Base-by-base conservation (phyloP, 768 basidiomycete genomes). In the Trametes cingulata region DNA sequence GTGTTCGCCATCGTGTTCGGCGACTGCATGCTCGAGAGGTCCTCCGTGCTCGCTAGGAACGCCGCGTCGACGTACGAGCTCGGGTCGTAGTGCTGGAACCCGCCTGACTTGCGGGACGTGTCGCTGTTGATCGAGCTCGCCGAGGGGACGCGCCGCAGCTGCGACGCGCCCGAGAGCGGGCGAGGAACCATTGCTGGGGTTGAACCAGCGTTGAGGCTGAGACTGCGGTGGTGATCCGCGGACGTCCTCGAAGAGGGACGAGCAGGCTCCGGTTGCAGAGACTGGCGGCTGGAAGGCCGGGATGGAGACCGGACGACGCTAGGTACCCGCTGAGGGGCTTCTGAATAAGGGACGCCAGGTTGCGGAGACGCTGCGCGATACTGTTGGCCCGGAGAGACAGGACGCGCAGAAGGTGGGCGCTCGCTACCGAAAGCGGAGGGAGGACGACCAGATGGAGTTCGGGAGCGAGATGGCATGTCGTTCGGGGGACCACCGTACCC, bases 181-280 rank as follows among this genome's bases (percentile, higher is more conserved):
- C 66, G 67, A 6, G 55, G 40, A 15, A 62, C n/a, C 54, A 46
- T 54, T 14, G 62, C 63, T 13, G 70, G 72, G 9, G 72, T 73
- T 33, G 62, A 65, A 20, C 69, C 70, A 15, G 72, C 72, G 62
- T 70, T 63, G 46, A 71, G 35, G 63, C 71, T 71, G n/a, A 70
- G 56, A 62, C 66, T 69, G 22, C 68, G 68, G 20, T 64, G 54
- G 50, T 67, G 68, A 27, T 63, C 54, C 17, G 58, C 71, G 9
- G 68, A 66, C 17, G 64, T 29, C 12, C 66, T 67, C 14, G 70
- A 66, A 3, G 65, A 39, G 15, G 67, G 56, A 43, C 58, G 71
- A 45, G 50, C 47, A 47, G 19, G 64, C 62, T 62, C 61, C 15
- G 61, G 55, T 9, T 57, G 55, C 3, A 62, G 41, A 15, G 56